phyloP scores from a whole-genome alignment of 2,329 filamentous ascomycete genomes.

The Neofusicoccum umdonicola region DNA sequence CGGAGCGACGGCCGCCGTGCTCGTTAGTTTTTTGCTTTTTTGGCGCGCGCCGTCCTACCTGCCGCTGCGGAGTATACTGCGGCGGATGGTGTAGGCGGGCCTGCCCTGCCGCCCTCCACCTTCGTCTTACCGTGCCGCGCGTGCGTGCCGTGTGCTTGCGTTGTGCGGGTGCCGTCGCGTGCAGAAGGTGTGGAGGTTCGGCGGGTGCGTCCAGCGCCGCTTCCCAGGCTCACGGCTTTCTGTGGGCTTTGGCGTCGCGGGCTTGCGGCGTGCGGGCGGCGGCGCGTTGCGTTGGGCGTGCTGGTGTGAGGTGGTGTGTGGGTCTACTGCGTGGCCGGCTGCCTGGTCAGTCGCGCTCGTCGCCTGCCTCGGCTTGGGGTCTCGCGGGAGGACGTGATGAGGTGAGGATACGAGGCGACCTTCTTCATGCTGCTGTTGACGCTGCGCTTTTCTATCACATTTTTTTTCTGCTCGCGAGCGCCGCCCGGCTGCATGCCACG shows the following conservation, averaged over 20 bases:
- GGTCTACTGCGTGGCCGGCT: background rate
- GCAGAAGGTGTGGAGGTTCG: background rate
- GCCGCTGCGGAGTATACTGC: background rate
- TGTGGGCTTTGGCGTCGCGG: no score
- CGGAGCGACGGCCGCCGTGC: no score
- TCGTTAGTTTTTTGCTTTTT: no score
- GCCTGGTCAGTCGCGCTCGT: background rate
- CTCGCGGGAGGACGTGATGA: background rate
- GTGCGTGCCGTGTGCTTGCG: background rate
- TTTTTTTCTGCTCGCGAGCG: background rate
- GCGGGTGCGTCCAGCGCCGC: background rate
- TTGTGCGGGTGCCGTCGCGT: background rate
- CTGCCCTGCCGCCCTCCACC: no score
- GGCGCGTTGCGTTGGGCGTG: no score
- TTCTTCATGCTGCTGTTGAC: background rate
- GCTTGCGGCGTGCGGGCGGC: no score
- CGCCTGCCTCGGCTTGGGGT: background rate
- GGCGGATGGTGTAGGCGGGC: background rate
- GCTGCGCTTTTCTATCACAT: slow-evolving; percentile 2
- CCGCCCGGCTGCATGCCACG: no score
- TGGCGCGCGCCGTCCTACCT: background rate
- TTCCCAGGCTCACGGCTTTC: no score
- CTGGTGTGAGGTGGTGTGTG: background rate
- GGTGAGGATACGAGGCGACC: background rate
- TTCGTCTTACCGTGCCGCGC: background rate